Evolutionary conservation across 495 filamentous ascomycete species (phyloP).

Genomic region (Daldinia loculata): DNA sequence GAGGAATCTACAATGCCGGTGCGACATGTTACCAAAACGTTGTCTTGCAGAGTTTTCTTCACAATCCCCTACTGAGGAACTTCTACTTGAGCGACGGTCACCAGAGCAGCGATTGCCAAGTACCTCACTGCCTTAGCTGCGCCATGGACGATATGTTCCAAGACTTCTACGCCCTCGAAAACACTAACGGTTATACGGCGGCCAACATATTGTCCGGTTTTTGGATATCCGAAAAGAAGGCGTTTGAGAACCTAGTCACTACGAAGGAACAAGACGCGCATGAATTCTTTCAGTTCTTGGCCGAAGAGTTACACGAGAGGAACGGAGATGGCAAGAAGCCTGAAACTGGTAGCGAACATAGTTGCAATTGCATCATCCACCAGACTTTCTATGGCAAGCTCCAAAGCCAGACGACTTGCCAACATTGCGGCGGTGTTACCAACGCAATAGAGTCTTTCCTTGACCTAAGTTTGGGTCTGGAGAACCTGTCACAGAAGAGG

Average conservation of each 20-base stretch:
- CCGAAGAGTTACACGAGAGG: slow-evolving; percentile 81
- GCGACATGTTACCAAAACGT: slow-evolving; percentile 95
- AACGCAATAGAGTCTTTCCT: slow-evolving; percentile 84
- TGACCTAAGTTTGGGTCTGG: slow-evolving; percentile 83
- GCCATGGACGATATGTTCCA: slow-evolving; percentile 91
- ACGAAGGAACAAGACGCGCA: slow-evolving; percentile 95
- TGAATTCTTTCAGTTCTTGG: slow-evolving; percentile 92
- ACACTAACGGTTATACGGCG: slow-evolving; percentile 82
- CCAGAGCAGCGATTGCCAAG: slow-evolving; percentile 70
- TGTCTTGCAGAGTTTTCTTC: slow-evolving; percentile 84
- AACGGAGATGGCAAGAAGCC: slow-evolving; percentile 66
- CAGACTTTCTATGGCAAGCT: slow-evolving; percentile 88
- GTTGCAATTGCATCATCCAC: slow-evolving; percentile 87
- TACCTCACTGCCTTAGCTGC: slow-evolving; percentile 79
- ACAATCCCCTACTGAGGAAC: slow-evolving; percentile 85
- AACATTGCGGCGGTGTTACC: slow-evolving; percentile 79
- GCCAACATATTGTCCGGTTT: slow-evolving; percentile 80
- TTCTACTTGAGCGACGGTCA: slow-evolving; percentile 90
- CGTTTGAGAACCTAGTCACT: slow-evolving; percentile 78
- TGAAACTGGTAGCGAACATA: slow-evolving; percentile 65
- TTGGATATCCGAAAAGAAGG: slow-evolving; percentile 74
- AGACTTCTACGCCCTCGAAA: slow-evolving; percentile 84
- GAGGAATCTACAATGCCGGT: slow-evolving; percentile 94
- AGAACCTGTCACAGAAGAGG: slow-evolving; percentile 63
- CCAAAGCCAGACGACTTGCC: slow-evolving; percentile 85